Evolutionary conservation across 2,329 filamentous ascomycete species (phyloP), one percentile per base, ranked within the genome.

Genomic region (Phyllosticta ampelicida): DNA sequence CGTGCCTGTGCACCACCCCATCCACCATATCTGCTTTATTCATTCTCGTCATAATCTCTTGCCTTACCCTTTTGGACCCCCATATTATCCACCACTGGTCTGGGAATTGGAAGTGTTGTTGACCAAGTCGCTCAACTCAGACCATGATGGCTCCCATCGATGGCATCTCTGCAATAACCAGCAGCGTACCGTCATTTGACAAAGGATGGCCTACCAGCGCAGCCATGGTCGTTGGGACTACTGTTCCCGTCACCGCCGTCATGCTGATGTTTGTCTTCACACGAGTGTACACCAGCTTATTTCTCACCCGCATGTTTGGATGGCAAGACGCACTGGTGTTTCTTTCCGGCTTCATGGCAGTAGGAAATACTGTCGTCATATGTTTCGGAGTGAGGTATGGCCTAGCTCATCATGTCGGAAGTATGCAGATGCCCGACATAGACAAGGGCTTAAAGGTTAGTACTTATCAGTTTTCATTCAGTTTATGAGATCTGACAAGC

Each of bases 301-400:
- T 66, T 2, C 48, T 69, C 18, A 62, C 65, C 1, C 58, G 60
- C 20, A 65, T 65, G 3, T 60, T 69, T 11, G 66, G 67, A 4
- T 26, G 13, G 11, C 67, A 68, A 54, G 66, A 68, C 60, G 63
- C 63, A 53, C 58, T 63, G n/a, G 67, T 68, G 64, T 55, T 66
- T 5, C 26, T 63, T 1, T 66, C 66, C 19, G 63, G 64, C 61
- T 10, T 66, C 1, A 51, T 62, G 18, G 56, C 61, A 16, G n/a
- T 55, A 16, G 48, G 61, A 2, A 66, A 63, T 23, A 66, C 65
- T 11, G 58, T 67, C 9, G 64, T 68, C 62, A 62, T 65, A 18
- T 64, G 66, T 8, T 48, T 67, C 19, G 65, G 65, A 0, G 66
- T 48, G 2, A 9, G 10, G 8, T 66, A 64, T 21, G 65, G 66